Percentiles rank a stretch among this genome's conserved stretches.
These are phyloP conservation scores for Aspergillus sp. DNA, from an alignment of 2,329 filamentous ascomycete genomes.

Conservation along the genomic window DNA sequence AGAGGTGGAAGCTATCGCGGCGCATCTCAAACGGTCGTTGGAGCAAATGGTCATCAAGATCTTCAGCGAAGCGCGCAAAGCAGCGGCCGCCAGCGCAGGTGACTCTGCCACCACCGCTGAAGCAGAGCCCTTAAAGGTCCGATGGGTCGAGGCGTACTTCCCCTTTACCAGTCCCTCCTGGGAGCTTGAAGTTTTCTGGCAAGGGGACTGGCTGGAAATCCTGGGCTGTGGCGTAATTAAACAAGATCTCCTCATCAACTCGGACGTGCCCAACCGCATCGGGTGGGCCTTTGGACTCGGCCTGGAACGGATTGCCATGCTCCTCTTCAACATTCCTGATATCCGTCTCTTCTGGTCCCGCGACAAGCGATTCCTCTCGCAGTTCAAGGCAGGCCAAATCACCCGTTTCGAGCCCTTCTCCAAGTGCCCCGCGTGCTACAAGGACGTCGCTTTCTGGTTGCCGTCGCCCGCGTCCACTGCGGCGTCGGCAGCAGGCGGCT, in stretches of 20 bases:
- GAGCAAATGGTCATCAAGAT: slow-evolving; percentile 86
- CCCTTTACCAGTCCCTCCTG: slow-evolving; percentile 93
- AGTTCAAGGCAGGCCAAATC: slow-evolving; percentile 57
- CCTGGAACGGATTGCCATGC: slow-evolving; percentile 92
- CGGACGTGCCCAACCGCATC: slow-evolving; percentile 63
- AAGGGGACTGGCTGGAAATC: slow-evolving; percentile 90
- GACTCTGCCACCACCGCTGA: slow-evolving; percentile 19
- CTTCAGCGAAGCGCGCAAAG: slow-evolving; percentile 67
- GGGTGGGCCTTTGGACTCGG: slow-evolving; percentile 97
- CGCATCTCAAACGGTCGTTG: slow-evolving; percentile 79
- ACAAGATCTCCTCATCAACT: slow-evolving; percentile 70
- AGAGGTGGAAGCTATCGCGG: slow-evolving; percentile 73
- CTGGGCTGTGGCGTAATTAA: slow-evolving; percentile 86
- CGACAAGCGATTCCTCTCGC: slow-evolving; percentile 74
- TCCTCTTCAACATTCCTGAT: slow-evolving; percentile 91
- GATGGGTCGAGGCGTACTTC: slow-evolving; percentile 97
- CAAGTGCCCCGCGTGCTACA: slow-evolving; percentile 79
- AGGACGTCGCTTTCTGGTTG: slow-evolving; percentile 94
- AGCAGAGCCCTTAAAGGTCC: slow-evolving; percentile 69
- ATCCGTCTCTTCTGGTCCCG: slow-evolving; percentile 94
- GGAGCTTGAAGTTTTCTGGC: slow-evolving; percentile 94
- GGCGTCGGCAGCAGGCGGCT: slow-evolving; percentile 29
- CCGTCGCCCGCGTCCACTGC: slow-evolving; percentile 34
- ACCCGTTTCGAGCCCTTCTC: slow-evolving; percentile 76
- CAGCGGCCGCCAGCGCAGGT: slow-evolving; percentile 47